phyloP scores from a whole-genome alignment of 129 eudicot species.

The Mikania micrantha region DNA sequence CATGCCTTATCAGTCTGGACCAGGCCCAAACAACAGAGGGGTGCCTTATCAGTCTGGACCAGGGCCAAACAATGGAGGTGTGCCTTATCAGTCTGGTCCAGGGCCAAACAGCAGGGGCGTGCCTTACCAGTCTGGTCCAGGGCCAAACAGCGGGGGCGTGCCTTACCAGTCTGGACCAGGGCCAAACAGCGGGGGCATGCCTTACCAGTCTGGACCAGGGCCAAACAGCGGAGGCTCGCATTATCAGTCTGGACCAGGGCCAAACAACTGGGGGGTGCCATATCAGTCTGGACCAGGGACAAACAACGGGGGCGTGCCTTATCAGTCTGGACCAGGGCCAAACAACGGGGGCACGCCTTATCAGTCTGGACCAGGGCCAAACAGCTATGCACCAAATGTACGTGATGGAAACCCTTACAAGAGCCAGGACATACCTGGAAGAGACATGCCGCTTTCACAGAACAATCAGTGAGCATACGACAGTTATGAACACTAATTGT shows the following conservation, averaged over 20 bases:
- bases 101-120: slow-evolving; percentile 37
- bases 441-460: slow-evolving; percentile 48
- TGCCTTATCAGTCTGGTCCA: slow-evolving; percentile 39
- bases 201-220: slow-evolving; percentile 3
- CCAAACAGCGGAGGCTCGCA: slow-evolving; percentile 33
- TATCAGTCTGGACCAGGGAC: slow-evolving; percentile 50
- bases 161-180: slow-evolving; percentile 43
- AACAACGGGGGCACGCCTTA: slow-evolving; percentile 36
- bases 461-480: slow-evolving; percentile 34
- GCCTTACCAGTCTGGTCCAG: slow-evolving; percentile 43
- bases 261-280: slow-evolving; percentile 31
- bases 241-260: slow-evolving; percentile 47
- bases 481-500: not conserved
- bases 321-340: slow-evolving; percentile 47
- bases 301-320: slow-evolving; percentile 30
- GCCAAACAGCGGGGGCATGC: slow-evolving; percentile 32
- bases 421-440: slow-evolving; percentile 55
- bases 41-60: slow-evolving; percentile 39
- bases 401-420: slow-evolving; percentile 48
- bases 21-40: slow-evolving; percentile 33
- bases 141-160: slow-evolving; percentile 35
- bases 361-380: slow-evolving; percentile 47
- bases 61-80: slow-evolving; percentile 33
- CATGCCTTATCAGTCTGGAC: not conserved
- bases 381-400: slow-evolving; percentile 31